Evolutionary conservation across 2,329 filamentous ascomycete genomes (phyloP), one percentile per base, ranked within the genome.

Genomic region (Basipetospora chlamydospora): DNA sequence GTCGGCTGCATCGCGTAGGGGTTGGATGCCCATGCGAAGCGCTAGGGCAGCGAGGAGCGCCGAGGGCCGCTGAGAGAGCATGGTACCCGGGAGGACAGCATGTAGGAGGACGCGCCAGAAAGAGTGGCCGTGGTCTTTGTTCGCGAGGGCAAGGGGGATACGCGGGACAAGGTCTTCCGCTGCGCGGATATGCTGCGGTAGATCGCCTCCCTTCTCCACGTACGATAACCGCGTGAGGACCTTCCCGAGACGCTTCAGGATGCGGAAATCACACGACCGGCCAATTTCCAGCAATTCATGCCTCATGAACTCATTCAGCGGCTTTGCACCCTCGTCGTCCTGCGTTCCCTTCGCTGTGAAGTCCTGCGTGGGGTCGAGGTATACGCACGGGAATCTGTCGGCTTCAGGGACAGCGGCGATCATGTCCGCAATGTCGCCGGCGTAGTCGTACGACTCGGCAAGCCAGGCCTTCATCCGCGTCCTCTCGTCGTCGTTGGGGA

Each of bases 31-130:
- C 49, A 69, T 61, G 4, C 59, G 56, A n/a, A 69, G 51, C 25
- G 57, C 57, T 3, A 70, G 51, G 0, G 64, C 63, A 0, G 65
- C 64, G 4, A 69, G 50, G 9, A 70, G 43, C 0, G 61, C 60
- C 0, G 62, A 59, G 0, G 63, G 57, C 3, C 64, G 63, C 2
- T 54, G 44, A 0, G 56, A 52, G 9, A 70, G 45, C 53, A 58
- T 59, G 0, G 65, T 70, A 0, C 65, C 65, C 0, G 64, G 63
- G 3, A 67, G 49, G 3, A 70, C 56, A 3, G 57, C 41, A 35
- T 69, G 66, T 1, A 70, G 51, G 4, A 69, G 48, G 2, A 66
- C 46, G 45, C 59, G 61, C 63, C 64, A 69, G 43, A 69, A 67
- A 37, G 50, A 48, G 22, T 53, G 45, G 2, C 47, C 40, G 33